Percentiles rank a stretch among this genome's conserved stretches.
phyloP scores from a whole-genome alignment of 805 yeast genomes.

The Maudiozyma pseudohumilis region DNA sequence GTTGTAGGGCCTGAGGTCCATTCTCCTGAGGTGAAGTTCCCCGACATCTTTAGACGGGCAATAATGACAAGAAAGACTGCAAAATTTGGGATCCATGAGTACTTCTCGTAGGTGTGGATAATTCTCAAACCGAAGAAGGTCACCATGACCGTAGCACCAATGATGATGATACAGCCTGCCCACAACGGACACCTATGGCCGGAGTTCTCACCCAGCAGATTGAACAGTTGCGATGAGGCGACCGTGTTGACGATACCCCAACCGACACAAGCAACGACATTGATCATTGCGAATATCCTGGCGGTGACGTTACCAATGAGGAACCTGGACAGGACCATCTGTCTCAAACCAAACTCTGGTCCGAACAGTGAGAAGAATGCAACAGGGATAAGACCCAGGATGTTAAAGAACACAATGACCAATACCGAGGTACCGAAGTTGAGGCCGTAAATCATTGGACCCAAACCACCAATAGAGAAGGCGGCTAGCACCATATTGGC shows the following conservation, averaged over 20 bases:
- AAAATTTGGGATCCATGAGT: conserved; percentile 78
- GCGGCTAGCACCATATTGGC: conserved; percentile 84
- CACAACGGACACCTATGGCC: conserved; percentile 61
- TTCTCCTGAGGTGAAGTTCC: conserved; percentile 49
- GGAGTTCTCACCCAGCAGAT: conserved; percentile 52
- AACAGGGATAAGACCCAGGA: conserved; percentile 66
- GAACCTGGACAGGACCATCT: conserved; percentile 70
- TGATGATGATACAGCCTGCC: conserved; percentile 77
- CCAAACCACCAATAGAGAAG: conserved; percentile 64
- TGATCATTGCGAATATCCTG: conserved; percentile 67
- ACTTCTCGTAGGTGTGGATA: conserved; percentile 73
- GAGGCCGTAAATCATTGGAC: conserved; percentile 51
- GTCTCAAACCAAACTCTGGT: conserved; percentile 77
- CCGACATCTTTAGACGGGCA: conserved; percentile 60
- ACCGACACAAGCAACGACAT: conserved; percentile 79
- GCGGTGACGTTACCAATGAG: conserved; percentile 66
- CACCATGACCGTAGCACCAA: conserved; percentile 55
- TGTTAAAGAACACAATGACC: conserved; percentile 59
- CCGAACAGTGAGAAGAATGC: conserved; percentile 80
- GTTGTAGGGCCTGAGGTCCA: conserved; percentile 47
- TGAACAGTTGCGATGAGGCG: conserved; percentile 76
- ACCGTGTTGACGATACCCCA: conserved; percentile 91
- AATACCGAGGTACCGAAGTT: conserved; percentile 66
- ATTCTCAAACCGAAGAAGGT: conserved; percentile 80
- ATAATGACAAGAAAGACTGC: conserved; percentile 66